Conservation (phyloP, 163 green algal genomes). For the Chlorella variabilis region DNA sequence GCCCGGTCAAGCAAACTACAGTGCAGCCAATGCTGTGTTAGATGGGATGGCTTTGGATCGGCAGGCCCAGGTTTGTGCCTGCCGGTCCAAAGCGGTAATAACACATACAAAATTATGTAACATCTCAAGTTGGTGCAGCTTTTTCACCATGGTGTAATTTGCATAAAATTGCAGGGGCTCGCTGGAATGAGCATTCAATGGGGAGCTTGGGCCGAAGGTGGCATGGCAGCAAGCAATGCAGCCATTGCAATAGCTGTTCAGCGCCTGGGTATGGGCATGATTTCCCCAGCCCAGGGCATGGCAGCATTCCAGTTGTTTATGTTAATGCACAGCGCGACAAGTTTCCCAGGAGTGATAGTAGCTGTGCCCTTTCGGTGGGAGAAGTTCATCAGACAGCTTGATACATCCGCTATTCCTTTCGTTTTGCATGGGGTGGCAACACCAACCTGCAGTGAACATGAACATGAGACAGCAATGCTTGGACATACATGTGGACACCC, state of each 20-base stretch:
- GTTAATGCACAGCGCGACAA: slow-evolving; percentile 7
- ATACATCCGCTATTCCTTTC: slow-evolving; percentile 1
- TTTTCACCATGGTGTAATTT: no score
- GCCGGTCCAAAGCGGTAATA: no score
- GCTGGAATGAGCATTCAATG: slow-evolving; percentile 75
- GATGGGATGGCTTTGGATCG: slow-evolving; percentile 23
- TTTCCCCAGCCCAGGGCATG: neutral
- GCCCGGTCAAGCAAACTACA: slow-evolving; percentile 89
- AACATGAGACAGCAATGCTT: no score
- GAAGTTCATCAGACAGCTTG: slow-evolving; percentile 43
- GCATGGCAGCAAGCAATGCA: neutral
- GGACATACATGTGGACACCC: no score
- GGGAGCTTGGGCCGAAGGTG: slow-evolving; percentile 76
- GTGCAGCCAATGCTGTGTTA: slow-evolving; percentile 83
- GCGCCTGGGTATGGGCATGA: neutral
- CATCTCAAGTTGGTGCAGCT: no score
- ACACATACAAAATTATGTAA: no score
- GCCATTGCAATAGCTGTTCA: neutral
- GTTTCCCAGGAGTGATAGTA: neutral
- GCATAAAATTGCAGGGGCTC: slow-evolving; percentile 43
- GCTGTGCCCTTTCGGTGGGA: neutral
- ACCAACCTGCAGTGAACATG: no score
- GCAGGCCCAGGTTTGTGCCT: slow-evolving; percentile 18
- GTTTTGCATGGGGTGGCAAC: neutral
- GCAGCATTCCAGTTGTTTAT: slow-evolving; percentile 60